phyloP scores from a whole-genome alignment of 345 rosid genomes.

The Melastoma malabathricum region DNA sequence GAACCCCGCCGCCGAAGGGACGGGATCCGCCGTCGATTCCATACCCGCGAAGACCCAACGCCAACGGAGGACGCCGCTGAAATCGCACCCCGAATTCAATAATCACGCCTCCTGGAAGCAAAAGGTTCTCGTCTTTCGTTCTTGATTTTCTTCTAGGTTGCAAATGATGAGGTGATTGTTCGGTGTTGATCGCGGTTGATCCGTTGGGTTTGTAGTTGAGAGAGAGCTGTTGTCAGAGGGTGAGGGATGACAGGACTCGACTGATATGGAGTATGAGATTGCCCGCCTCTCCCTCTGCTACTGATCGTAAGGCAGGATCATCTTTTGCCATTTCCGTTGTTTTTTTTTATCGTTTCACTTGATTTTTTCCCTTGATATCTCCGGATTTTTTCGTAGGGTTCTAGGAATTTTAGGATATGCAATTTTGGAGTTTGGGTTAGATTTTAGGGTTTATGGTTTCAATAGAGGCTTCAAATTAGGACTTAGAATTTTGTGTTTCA shows the following conservation, averaged over 20 bases:
- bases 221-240: slow-evolving; percentile 62
- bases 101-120: slow-evolving; percentile 37
- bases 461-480: no score
- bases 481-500: no score
- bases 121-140: slow-evolving; percentile 29
- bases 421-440: not conserved
- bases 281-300: slow-evolving; percentile 27
- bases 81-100: slow-evolving; percentile 29
- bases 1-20: no score
- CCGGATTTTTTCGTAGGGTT: no score
- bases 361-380: no score
- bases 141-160: not conserved
- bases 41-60: not conserved
- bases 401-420: not conserved
- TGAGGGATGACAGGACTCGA: slow-evolving; percentile 56
- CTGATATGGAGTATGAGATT: slow-evolving; percentile 73
- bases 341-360: no score
- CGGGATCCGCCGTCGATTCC: no score
- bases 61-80: slow-evolving; percentile 23
- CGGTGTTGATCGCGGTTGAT: not conserved
- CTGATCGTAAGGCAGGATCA: slow-evolving; percentile 30
- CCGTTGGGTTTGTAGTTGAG: slow-evolving; percentile 30
- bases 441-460: slow-evolving; percentile 1
- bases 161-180: not conserved
- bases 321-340: not conserved